Base-by-base conservation (phyloP, 768 basidiomycete genomes). In the Mycena venus region DNA sequence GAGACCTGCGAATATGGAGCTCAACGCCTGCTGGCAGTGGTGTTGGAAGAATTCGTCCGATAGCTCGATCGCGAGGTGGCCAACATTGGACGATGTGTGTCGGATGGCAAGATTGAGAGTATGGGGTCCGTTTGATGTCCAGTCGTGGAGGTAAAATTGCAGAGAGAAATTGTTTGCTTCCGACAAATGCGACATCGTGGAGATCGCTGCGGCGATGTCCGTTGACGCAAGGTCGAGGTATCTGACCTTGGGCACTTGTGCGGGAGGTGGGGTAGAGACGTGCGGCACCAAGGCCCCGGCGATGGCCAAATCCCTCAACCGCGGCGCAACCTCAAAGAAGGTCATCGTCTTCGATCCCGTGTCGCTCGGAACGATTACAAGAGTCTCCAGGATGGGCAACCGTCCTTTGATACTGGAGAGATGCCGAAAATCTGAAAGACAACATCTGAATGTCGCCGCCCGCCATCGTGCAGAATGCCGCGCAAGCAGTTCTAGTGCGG, bases 111-210 rank as follows among this genome's bases (percentile, higher is more conserved):
- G 34, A 6, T 27, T 15, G 15, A 61, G 6, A 7, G 3, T 56
- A 15, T 40, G 23, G 2, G 32, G 12, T 0, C 25, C 31, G 19
- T 10, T 23, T 32, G 61, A 44, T 14, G 42, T 59, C 40, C 44
- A 60, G 47, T 69, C 58, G 34, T 69, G 47, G 25, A 69, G 58
- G 19, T 34, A 69, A 29, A 69, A 69, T 21, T 60, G 56, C 6
- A 69, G 25, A 1, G 47, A 23, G 27, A 60, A 60, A 2, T 6
- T 27, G 25, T 61, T 60, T 11, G 10, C 25, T n/a, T 15, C 19
- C 5, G 59, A 60, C 21, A 66, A 12, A 8, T 9, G 23, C 9
- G 68, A 47, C 58, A 60, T 61, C n/a, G 47, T 23, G 32, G 68
- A 60, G 17, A 69, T 34, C 15, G 29, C 25, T 0, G 8, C 4